Evolutionary conservation across 768 basidiomycete species (phyloP), one percentile per base, ranked within the genome.

Genomic region (Phanerochaete sordida): DNA sequence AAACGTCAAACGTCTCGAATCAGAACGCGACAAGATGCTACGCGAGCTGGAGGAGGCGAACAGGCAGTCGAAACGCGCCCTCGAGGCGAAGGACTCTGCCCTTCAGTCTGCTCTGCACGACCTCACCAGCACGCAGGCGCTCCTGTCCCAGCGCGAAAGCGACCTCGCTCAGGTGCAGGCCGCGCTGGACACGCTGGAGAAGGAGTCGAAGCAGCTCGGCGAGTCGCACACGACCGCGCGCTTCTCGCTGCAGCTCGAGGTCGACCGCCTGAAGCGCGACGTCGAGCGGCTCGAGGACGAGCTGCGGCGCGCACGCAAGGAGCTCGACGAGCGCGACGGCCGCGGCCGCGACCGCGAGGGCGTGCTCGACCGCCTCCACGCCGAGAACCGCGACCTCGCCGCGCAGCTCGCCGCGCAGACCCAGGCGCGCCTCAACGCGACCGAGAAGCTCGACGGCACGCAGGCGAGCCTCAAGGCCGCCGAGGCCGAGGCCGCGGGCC

Each of bases 221-320:
- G 93, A 96, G 74, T 85, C 87, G 13, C 90, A 90, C 67, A 88
- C 89, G 0, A 88, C 86, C 2, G 89, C 93, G 24, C 80, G 86
- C 46, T 92, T 93, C 76, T 91, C 91, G 0, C 75, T 98, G 31
- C 92, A 97, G 70, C 82, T 98, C 21, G 95, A 99, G 72, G 79
- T 91, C 0, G 96, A 98, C 63, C 77, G 93, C 2, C 75, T 95
- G 51, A 88, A 88, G 71, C 82, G 95, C 28, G 96, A 99, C 68
- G 67, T 97, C 43, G 86, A 88, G 63, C 77, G 90, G 2, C 77
- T 88, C 1, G 91, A 96, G 66, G 86, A 88, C 62, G 93, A 96
- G 56, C 77, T 96, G 4, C 73, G 81, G 23, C 83, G 90, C 33
- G 82, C 87, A 3, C 78, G 88, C 57, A 80, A 83, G 60, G 92